Evolutionary conservation across 129 eudicot genomes (phyloP).

Genomic region (Flaveria ramosissima): DNA sequence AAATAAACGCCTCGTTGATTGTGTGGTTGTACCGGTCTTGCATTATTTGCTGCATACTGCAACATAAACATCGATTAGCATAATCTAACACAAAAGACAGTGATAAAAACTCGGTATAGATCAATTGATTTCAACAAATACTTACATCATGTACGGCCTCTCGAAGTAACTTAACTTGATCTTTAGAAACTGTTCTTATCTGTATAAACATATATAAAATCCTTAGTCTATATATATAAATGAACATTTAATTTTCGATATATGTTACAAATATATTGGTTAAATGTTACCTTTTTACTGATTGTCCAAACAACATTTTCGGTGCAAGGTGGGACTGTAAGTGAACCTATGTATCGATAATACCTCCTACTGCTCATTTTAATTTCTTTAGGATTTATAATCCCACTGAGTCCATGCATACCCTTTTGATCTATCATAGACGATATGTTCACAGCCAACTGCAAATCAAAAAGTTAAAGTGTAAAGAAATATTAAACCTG

Average conservation of each 20-base stretch:
- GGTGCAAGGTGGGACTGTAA: slow-evolving; percentile 60
- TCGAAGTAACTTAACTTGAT: slow-evolving; percentile 58
- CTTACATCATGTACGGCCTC: slow-evolving; percentile 79
- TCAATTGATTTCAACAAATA: slow-evolving; percentile 6
- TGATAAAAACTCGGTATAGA: not conserved
- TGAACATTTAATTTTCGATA: not conserved
- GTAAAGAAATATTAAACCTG: not conserved
- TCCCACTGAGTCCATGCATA: slow-evolving; percentile 35
- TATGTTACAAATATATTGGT: not conserved
- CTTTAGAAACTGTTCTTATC: slow-evolving; percentile 59
- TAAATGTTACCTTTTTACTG: slow-evolving; percentile 34
- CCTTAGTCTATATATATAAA: not conserved
- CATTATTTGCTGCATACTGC: slow-evolving; percentile 68
- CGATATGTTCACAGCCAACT: slow-evolving; percentile 43
- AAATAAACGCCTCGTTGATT: slow-evolving; percentile 38
- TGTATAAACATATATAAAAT: slow-evolving; percentile 14
- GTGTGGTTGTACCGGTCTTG: slow-evolving; percentile 58
- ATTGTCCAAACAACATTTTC: slow-evolving; percentile 57
- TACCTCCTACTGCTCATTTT: slow-evolving; percentile 39
- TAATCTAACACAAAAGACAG: not conserved
- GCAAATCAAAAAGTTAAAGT: not conserved
- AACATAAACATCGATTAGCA: not conserved
- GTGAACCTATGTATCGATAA: slow-evolving; percentile 59
- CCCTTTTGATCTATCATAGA: slow-evolving; percentile 33
- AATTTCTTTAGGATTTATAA: slow-evolving; percentile 43